Conservation (phyloP, 2,329 filamentous ascomycete genomes). For the Aspergillus phoenicis region DNA sequence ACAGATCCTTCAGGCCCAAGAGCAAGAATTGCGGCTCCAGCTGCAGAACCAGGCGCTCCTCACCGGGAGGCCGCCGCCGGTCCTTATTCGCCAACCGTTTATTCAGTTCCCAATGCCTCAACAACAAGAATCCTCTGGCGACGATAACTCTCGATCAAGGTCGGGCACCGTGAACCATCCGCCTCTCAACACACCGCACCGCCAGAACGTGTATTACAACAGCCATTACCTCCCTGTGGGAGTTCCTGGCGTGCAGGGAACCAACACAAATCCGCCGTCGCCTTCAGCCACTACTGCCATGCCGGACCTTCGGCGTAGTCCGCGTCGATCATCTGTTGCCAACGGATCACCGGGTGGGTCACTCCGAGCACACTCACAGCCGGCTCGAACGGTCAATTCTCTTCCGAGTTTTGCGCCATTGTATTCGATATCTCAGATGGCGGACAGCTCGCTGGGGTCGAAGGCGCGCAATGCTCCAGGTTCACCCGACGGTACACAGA, state of each 20-base stretch:
- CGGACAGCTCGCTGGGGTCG: constrained; percentile 33
- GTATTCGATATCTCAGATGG: constrained; percentile 35
- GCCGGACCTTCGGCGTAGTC: constrained; percentile 49
- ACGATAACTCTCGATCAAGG: constrained; percentile 41
- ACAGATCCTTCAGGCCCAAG: constrained; percentile 53
- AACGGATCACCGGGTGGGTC: constrained; percentile 46
- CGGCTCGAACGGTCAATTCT: constrained; percentile 48
- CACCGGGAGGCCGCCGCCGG: constrained; percentile 42
- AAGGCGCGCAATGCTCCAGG: constrained; percentile 36
- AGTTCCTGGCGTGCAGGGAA: constrained; percentile 39
- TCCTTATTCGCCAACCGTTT: constrained; percentile 46
- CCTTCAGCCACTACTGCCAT: constrained; percentile 43
- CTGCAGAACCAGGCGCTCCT: constrained; percentile 50
- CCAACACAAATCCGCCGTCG: constrained; percentile 50
- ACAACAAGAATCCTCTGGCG: constrained; percentile 36
- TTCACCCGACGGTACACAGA: constrained; percentile 36
- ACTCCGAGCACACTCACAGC: constrained; percentile 54
- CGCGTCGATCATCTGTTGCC: constrained; percentile 48
- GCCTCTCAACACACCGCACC: constrained; percentile 34
- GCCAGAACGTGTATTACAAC: constrained; percentile 40
- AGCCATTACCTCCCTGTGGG: constrained; percentile 42
- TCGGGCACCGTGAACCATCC: constrained; percentile 43
- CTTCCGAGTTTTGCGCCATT: constrained; percentile 37
- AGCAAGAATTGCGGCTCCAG: constrained; percentile 52
- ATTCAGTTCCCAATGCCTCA: constrained; percentile 45